These are phyloP conservation scores for Akanthomyces lecanii DNA, from an alignment of 2,329 filamentous ascomycete genomes.

Conservation along the genomic window DNA sequence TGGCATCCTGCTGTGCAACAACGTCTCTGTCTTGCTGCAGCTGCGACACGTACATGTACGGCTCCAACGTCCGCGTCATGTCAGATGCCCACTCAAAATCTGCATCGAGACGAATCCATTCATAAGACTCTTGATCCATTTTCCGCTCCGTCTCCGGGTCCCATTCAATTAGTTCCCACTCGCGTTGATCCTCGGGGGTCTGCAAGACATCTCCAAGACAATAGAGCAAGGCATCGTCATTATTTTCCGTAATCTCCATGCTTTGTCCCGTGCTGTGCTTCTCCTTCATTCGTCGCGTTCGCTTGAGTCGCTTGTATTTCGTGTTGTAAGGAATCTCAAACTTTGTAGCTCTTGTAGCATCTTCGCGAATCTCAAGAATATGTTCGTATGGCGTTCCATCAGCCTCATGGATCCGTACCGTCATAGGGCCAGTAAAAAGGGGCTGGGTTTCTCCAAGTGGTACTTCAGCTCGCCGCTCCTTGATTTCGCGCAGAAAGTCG, in stretches of 20 bases:
- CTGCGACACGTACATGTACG: slow-evolving; percentile 98
- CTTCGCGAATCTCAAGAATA: slow-evolving; percentile 91
- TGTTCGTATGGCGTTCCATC: slow-evolving; percentile 98
- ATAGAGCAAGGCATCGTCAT: slow-evolving; percentile 82
- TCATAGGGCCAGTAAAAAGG: slow-evolving; percentile 95
- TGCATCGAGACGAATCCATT: slow-evolving; percentile 97
- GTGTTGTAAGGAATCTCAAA: slow-evolving; percentile 98
- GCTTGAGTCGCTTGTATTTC: slow-evolving; percentile 95
- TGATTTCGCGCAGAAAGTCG: slow-evolving; percentile 78
- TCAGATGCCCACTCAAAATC: slow-evolving; percentile 97
- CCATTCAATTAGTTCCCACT: slow-evolving; percentile 89
- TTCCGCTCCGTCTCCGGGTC: slow-evolving; percentile 78
- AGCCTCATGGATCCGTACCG: slow-evolving; percentile 94
- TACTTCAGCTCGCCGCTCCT: slow-evolving; percentile 70
- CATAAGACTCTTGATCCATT: slow-evolving; percentile 95
- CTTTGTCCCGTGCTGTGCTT: slow-evolving; percentile 55
- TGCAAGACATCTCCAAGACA: slow-evolving; percentile 89
- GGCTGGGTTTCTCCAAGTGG: slow-evolving; percentile 66
- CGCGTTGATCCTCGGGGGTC: slow-evolving; percentile 70
- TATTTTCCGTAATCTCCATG: slow-evolving; percentile 56
- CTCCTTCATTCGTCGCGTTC: slow-evolving; percentile 78
- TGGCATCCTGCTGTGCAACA: slow-evolving; percentile 74
- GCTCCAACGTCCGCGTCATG: slow-evolving; percentile 75
- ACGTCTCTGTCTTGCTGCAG: slow-evolving; percentile 96
- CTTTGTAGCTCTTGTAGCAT: slow-evolving; percentile 66